These are phyloP conservation scores for Rhizopus delemar DNA, from an alignment of 371 early-diverging fungal species.

Conservation along the genomic window DNA sequence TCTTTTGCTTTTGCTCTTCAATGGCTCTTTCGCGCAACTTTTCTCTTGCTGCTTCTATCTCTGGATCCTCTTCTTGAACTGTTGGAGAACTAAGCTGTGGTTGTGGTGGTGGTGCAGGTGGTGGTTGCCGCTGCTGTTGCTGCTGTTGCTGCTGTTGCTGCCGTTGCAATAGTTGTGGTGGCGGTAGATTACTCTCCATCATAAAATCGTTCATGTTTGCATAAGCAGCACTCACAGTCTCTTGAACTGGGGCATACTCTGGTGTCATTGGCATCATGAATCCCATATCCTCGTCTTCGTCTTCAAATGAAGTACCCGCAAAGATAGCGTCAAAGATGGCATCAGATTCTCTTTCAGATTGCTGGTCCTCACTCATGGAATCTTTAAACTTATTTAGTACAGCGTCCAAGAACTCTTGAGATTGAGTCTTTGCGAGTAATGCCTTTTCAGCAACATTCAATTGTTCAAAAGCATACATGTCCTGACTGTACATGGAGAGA, in stretches of 20 bases:
- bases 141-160: too few relatives aligned
- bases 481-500: constrained; percentile 30
- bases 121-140: too few relatives aligned
- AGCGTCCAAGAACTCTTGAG: constrained; percentile 30
- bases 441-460: constrained; percentile 49
- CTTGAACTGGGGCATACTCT: background rate
- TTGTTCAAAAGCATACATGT: constrained; percentile 33
- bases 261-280: constrained; percentile 8
- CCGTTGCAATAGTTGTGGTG: too few relatives aligned
- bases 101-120: background rate
- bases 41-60: constrained; percentile 15
- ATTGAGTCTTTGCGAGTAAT: constrained; percentile 40
- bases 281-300: constrained; percentile 5
- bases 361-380: constrained; percentile 18
- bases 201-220: too few relatives aligned
- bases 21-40: constrained; percentile 24
- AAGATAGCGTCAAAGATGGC: background rate
- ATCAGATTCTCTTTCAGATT: constrained; percentile 6
- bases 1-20: constrained; percentile 11
- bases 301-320: background rate
- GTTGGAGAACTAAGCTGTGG: background rate
- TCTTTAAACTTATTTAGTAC: constrained; percentile 36
- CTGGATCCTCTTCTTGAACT: constrained; percentile 16
- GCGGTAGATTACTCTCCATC: too few relatives aligned
- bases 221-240: background rate